Conservation (phyloP, 2,329 filamentous ascomycete species). For the Falciphora oryzae region DNA sequence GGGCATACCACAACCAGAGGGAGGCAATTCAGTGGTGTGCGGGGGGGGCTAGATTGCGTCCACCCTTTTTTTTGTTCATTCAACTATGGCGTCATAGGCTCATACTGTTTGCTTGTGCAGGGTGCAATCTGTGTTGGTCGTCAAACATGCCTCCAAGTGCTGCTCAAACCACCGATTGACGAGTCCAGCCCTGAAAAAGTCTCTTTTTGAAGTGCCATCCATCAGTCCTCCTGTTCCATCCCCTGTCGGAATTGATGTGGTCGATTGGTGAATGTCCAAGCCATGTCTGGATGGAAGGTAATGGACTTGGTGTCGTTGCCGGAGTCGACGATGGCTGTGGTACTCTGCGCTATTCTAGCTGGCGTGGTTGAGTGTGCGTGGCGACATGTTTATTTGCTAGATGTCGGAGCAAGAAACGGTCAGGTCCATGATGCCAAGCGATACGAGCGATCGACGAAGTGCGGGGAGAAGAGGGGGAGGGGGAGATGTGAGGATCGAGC, state of each 20-base stretch:
- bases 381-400: conserved; percentile 9
- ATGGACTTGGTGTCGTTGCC: background rate
- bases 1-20: background rate
- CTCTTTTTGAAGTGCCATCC: background rate
- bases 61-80: background rate
- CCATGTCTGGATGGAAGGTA: background rate
- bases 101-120: background rate
- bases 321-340: background rate
- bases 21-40: background rate
- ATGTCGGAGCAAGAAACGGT: background rate
- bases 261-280: background rate
- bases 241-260: background rate
- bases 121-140: background rate
- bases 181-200: background rate
- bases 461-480: background rate
- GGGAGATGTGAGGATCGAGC: background rate
- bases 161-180: background rate
- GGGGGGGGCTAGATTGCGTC: background rate
- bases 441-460: background rate
- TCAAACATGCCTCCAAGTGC: background rate
- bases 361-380: conserved; percentile 5
- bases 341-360: background rate
- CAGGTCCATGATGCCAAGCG: background rate
- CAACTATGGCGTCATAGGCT: background rate
- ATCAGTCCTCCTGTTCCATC: background rate